A percentile compares a stretch with the other conserved stretches of the same genome.
phyloP scores from a whole-genome alignment of 2,329 filamentous ascomycete species.

The Blastomyces parvus region DNA sequence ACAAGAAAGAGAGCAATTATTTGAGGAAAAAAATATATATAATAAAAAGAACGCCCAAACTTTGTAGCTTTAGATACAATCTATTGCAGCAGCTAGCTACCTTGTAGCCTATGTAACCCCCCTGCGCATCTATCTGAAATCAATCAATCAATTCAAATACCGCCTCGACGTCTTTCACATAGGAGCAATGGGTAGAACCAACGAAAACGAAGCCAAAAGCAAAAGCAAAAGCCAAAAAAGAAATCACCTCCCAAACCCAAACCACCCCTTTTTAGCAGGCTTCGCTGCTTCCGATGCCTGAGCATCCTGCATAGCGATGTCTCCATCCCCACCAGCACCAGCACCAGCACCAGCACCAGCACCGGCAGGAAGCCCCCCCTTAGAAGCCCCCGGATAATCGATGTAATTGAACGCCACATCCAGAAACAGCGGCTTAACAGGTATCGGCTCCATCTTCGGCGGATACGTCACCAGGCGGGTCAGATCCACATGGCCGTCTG shows the following conservation, averaged over 20 bases:
- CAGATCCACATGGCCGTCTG: slow-evolving; percentile 56
- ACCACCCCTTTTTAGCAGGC: slow-evolving; percentile 63
- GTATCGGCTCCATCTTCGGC: slow-evolving; percentile 69
- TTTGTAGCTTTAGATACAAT: no score
- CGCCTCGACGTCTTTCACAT: no score
- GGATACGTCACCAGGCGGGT: slow-evolving; percentile 78
- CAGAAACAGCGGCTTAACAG: slow-evolving; percentile 90
- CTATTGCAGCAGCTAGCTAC: no score
- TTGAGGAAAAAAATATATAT: no score
- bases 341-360: slow-evolving; percentile 19
- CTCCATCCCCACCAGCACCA: slow-evolving; percentile 11
- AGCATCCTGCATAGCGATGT: slow-evolving; percentile 14
- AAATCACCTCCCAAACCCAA: slow-evolving; percentile 51
- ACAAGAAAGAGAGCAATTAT: background rate
- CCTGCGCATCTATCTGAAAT: background rate
- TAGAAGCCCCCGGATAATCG: slow-evolving; percentile 62
- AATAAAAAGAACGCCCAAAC: no score
- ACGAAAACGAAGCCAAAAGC: background rate
- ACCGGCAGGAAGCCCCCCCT: slow-evolving; percentile 14
- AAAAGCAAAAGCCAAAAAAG: background rate
- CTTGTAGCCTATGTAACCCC: background rate
- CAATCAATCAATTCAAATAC: background rate
- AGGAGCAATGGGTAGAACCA: no score
- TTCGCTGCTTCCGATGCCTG: slow-evolving; percentile 34
- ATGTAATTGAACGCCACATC: slow-evolving; percentile 98